A percentile compares a stretch with the other conserved stretches of the same genome.
These are phyloP conservation scores for Trametes cingulata DNA, from an alignment of 768 basidiomycete genomes.

Conservation along the genomic window DNA sequence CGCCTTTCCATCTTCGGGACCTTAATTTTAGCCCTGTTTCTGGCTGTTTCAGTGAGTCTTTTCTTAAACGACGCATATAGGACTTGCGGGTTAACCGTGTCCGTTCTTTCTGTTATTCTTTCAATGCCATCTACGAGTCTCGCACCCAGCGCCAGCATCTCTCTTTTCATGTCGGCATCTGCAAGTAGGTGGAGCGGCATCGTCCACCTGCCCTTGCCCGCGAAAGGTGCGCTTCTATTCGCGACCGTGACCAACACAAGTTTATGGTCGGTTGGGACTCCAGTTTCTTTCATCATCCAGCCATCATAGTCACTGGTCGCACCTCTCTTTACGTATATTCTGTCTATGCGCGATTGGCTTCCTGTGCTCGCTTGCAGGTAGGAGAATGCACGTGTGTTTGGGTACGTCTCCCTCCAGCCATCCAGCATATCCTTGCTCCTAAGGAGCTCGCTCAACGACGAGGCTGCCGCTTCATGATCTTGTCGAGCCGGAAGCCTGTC, in stretches of 20 bases:
- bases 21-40: not conserved
- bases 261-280: constrained; percentile 1
- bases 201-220: constrained; percentile 9
- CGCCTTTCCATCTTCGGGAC: not conserved
- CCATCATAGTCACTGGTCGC: not conserved
- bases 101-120: not conserved
- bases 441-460: not conserved
- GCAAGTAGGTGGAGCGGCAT: not conserved
- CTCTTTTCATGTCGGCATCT: not conserved
- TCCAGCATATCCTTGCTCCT: too few relatives aligned
- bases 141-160: not conserved
- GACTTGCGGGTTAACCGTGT: not conserved
- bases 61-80: not conserved
- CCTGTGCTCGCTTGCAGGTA: not conserved
- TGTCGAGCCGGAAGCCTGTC: not conserved
- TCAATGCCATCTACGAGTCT: not conserved
- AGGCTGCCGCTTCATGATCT: not conserved
- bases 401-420: not conserved
- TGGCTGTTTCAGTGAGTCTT: not conserved
- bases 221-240: not conserved
- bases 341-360: not conserved
- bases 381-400: too few relatives aligned
- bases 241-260: not conserved
- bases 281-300: not conserved
- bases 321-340: not conserved